Percentiles rank a stretch among this genome's conserved stretches.
Evolutionary conservation across 805 yeast species (phyloP).

Genomic region (Myxozyma vanderwaltii): DNA sequence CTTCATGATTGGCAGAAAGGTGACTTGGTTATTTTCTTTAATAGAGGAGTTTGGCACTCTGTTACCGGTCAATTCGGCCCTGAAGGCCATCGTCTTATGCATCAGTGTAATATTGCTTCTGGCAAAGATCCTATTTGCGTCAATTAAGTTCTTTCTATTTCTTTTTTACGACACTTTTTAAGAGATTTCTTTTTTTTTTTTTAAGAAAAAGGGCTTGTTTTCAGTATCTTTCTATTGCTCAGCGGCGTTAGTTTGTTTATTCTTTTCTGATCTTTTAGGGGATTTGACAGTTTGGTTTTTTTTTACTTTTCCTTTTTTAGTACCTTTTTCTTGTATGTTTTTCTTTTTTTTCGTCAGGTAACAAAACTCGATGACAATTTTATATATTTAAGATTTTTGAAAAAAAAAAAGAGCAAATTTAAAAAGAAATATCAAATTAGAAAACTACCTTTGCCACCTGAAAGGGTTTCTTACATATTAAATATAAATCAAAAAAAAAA

Average conservation of each 20-base stretch:
- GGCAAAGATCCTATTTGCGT: conserved; percentile 32
- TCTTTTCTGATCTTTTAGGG: too few species aligned
- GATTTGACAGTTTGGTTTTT: too few species aligned
- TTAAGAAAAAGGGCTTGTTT: too few species aligned
- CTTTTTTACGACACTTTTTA: too few species aligned
- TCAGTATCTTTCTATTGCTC: too few species aligned
- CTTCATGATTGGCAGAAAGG: conserved; percentile 84
- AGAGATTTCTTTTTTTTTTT: too few species aligned
- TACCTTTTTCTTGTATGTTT: background rate
- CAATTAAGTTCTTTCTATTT: conserved; percentile 16
- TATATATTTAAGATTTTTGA: background rate
- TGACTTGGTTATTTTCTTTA: conserved; percentile 81
- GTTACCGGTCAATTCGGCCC: conserved; percentile 85
- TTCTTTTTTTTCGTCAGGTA: background rate
- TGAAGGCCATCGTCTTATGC: conserved; percentile 83
- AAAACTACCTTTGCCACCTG: background rate
- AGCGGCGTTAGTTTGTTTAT: too few species aligned
- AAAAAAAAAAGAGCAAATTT: background rate
- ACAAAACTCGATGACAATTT: background rate
- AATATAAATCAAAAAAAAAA: too few species aligned
- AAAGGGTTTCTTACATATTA: background rate
- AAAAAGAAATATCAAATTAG: background rate
- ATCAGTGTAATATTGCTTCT: conserved; percentile 89
- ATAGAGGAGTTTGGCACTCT: conserved; percentile 89
- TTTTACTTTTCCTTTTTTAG: too few species aligned